phyloP scores from a whole-genome alignment of 768 basidiomycete species.

The Cystobasidium ongulense region DNA sequence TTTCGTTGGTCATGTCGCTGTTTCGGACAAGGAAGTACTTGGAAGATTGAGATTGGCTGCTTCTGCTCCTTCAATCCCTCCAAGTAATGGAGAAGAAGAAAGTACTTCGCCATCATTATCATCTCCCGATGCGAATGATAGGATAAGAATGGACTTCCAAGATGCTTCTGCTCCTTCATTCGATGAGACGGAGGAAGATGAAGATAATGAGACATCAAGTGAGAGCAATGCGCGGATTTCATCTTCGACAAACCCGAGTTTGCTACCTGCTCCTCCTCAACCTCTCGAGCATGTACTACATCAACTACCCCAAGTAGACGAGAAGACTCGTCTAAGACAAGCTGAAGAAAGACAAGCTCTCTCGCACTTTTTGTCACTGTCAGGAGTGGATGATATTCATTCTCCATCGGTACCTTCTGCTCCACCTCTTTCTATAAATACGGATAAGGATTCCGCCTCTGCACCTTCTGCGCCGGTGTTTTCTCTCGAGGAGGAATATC shows the following conservation, averaged over 20 bases:
- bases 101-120: not conserved
- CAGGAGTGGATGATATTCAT: not conserved
- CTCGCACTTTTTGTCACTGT: not conserved
- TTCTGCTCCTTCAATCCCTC: not conserved
- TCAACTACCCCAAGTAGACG: conserved; percentile 6
- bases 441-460: not conserved
- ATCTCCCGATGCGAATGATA: not conserved
- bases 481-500: not conserved
- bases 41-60: conserved; percentile 7
- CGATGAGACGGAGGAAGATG: conserved; percentile 1
- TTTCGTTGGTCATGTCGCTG: conserved; percentile 10
- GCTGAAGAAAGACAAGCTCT: conserved; percentile 2
- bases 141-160: not conserved
- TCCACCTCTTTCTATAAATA: not conserved
- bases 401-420: not conserved
- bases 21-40: conserved; percentile 18
- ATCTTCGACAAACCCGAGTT: not conserved
- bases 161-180: conserved; percentile 23
- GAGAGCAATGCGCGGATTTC: not conserved
- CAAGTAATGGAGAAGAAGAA: no score
- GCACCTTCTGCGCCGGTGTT: not conserved
- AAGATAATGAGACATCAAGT: not conserved
- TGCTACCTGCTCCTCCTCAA: conserved; percentile 2
- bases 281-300: not conserved
- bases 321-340: conserved; percentile 13